Percentiles rank a stretch among this genome's conserved stretches.
phyloP scores from a whole-genome alignment of 2,329 filamentous ascomycete genomes.

The Aspergillus sp. region DNA sequence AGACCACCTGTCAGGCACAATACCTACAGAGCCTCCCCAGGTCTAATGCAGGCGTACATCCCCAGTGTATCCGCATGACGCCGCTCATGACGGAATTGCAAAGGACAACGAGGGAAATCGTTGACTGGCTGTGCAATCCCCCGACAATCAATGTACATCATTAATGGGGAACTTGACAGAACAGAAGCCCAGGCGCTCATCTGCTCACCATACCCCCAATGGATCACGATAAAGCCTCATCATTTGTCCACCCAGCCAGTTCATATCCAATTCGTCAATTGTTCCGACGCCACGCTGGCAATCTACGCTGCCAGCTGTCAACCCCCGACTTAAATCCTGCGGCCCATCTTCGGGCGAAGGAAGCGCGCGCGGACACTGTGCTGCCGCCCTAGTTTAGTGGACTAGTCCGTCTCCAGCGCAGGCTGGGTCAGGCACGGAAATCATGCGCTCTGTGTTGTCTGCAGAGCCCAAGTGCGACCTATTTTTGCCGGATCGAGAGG shows the following conservation, averaged over 20 bases:
- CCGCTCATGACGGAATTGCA: too few species aligned
- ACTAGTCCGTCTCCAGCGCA: constrained; percentile 7
- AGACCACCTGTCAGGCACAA: neutral
- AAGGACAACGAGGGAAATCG: neutral
- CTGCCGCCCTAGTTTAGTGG: constrained; percentile 11
- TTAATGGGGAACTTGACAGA: neutral
- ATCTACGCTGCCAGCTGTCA: constrained; percentile 24
- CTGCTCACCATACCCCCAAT: neutral
- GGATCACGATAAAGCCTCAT: neutral
- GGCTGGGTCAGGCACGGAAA: constrained; percentile 11
- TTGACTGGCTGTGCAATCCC: neutral
- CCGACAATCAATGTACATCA: neutral
- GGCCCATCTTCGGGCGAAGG: constrained; percentile 14
- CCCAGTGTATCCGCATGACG: too few species aligned
- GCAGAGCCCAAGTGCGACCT: constrained; percentile 11
- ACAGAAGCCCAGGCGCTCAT: neutral
- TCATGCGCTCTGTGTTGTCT: neutral
- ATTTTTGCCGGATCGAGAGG: constrained; percentile 8
- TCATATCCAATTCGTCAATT: neutral
- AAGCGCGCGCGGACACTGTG: constrained; percentile 17
- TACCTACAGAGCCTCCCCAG: neutral
- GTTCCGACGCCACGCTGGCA: constrained; percentile 29
- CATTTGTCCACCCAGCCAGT: constrained; percentile 8
- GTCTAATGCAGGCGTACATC: too few species aligned
- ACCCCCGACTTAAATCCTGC: constrained; percentile 16